Conservation (phyloP, 2,329 filamentous ascomycete species). For the Cercospora sp. region DNA sequence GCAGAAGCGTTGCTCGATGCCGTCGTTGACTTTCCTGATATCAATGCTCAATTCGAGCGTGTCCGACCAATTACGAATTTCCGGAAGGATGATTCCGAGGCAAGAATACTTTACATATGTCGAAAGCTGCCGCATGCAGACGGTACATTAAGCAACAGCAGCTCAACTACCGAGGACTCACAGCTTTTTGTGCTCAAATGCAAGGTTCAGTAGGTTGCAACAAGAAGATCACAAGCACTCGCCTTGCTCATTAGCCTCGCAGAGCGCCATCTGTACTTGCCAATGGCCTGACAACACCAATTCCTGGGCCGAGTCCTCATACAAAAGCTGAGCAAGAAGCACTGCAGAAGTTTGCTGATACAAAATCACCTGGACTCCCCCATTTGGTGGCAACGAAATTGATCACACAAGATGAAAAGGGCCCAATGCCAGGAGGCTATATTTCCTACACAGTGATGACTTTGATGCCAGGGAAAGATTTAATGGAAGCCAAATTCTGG, state of each 20-base stretch:
- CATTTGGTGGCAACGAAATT: slow-evolving; percentile 31
- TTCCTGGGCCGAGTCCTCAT: slow-evolving; percentile 30
- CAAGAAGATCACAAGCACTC: not conserved
- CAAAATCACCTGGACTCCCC: slow-evolving; percentile 25
- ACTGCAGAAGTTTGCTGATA: slow-evolving; percentile 27
- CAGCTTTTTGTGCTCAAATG: slow-evolving; percentile 34
- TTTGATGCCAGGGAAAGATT: slow-evolving; percentile 31
- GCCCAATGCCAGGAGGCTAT: slow-evolving; percentile 34
- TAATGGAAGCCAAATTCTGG: slow-evolving; percentile 37
- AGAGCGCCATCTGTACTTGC: slow-evolving; percentile 33
- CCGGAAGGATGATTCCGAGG: slow-evolving; percentile 35
- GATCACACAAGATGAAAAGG: slow-evolving; percentile 24
- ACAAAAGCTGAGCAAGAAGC: slow-evolving; percentile 34
- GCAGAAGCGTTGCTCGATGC: slow-evolving; percentile 25
- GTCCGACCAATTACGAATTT: slow-evolving; percentile 36
- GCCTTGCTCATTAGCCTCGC: not conserved
- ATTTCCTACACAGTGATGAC: slow-evolving; percentile 36
- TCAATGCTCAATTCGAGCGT: slow-evolving; percentile 25
- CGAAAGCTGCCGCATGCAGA: not conserved
- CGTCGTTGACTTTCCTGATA: slow-evolving; percentile 20
- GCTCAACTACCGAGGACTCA: not conserved
- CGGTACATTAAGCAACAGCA: not conserved
- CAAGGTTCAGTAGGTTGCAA: slow-evolving; percentile 34
- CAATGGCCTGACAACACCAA: slow-evolving; percentile 27
- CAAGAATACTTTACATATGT: slow-evolving; percentile 35